Base-by-base conservation (phyloP, 768 basidiomycete genomes). In the Lenzites betulinus region DNA sequence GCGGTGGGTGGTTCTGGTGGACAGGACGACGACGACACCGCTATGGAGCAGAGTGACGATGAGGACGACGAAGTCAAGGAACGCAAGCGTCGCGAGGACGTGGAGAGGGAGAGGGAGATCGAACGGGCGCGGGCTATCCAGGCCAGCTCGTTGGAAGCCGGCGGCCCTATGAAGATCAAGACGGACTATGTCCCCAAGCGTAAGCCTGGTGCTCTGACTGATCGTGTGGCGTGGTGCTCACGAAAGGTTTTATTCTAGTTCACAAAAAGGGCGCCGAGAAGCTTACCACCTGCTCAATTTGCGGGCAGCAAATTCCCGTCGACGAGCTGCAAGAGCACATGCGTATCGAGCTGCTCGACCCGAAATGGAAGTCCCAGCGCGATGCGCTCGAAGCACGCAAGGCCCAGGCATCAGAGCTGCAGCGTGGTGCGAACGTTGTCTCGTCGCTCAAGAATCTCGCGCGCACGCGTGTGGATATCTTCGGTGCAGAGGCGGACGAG, bases 251-350 rank as follows among this genome's bases (percentile, higher is more conserved):
- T 3, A 54, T 65, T n/a, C 15, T 54, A 92, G 90, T 92, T 33
- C 87, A 87, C 54, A 87, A 86, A 75, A 81, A 83, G 65, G 80
- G 77, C 51, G 87, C 87, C 74, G 77, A 84, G 39, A 82, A 86
- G 38, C 87, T 91, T 76, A 90, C 93, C 4, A 94, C 90, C 28
- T 98, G 95, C 77, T 83, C 89, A 18, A 90, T 98, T 67, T 97
- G 95, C 76, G 89, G 91, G n/a, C 95, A 98, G 73, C 90, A 94
- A 74, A 92, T 99, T 38, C 89, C 97, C 26, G 89, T 95, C 68
- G 92, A 97, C 75, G 96, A 98, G 72, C 78, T 98, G 46, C 86
- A 96, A 66, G 95, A 98, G 72, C 97, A 98, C 74, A 95, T 98
- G 86, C 92, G 97, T 67, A 98, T 98, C 71, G 97, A 99, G 72